Conservation (phyloP, 2,329 filamentous ascomycete species). For the Fusarium setosum region DNA sequence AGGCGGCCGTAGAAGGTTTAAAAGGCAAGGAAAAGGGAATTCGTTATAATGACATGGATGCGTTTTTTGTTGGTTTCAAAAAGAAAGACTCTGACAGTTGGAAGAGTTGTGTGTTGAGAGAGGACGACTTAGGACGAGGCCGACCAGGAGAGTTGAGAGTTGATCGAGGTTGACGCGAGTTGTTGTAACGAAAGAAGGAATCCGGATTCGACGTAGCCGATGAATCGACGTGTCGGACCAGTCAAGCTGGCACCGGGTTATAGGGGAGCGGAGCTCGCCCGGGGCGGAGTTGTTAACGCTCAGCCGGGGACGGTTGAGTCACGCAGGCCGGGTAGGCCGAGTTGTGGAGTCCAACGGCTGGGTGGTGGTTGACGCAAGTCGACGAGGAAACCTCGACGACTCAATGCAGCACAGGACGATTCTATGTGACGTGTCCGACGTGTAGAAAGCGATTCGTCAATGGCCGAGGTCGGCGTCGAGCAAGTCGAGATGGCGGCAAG, state of each 20-base stretch:
- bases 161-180: slow-evolving; percentile 19
- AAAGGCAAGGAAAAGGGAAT: slow-evolving; percentile 48
- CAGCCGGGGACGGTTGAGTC: slow-evolving; percentile 40
- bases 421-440: slow-evolving; percentile 21
- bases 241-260: slow-evolving; percentile 42
- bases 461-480: slow-evolving; percentile 17
- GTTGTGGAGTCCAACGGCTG: slow-evolving; percentile 20
- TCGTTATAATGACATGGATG: slow-evolving; percentile 60
- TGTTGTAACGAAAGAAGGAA: slow-evolving; percentile 9
- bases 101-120: slow-evolving; percentile 19
- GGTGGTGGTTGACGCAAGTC: slow-evolving; percentile 22
- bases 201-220: slow-evolving; percentile 44
- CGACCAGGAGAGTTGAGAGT: slow-evolving; percentile 32
- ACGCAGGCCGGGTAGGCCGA: slow-evolving; percentile 33
- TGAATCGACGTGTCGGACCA: slow-evolving; percentile 45
- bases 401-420: slow-evolving; percentile 33
- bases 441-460: slow-evolving; percentile 21
- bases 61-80: slow-evolving; percentile 44
- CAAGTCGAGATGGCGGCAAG: slow-evolving; percentile 2
- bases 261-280: slow-evolving; percentile 48
- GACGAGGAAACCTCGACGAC: slow-evolving; percentile 41
- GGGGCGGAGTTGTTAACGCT: slow-evolving; percentile 35
- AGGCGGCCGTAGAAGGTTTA: slow-evolving; percentile 45
- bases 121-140: slow-evolving; percentile 44
- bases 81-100: slow-evolving; percentile 46